Conservation (phyloP, 2,329 filamentous ascomycete genomes). For the Cryphonectria parasitica region DNA sequence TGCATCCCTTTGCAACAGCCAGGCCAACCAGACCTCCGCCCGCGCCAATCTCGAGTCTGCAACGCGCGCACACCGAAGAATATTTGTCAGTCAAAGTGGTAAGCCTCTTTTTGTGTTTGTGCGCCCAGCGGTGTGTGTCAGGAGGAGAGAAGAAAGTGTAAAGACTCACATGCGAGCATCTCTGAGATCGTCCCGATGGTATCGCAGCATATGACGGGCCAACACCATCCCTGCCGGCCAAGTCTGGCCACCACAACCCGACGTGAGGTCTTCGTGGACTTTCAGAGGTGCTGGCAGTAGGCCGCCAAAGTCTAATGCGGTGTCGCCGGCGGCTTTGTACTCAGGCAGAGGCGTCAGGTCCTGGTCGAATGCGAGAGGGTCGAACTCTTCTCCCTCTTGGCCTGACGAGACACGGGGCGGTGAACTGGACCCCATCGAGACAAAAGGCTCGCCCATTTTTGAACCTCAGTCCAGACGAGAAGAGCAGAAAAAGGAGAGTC, state of each 20-base stretch:
- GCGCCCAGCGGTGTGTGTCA: background rate
- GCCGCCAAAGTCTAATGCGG: conserved; percentile 69
- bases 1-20: conserved; percentile 61
- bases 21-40: conserved; percentile 86
- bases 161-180: conserved; percentile 72
- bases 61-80: background rate
- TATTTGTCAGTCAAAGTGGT: background rate
- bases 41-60: conserved; percentile 86
- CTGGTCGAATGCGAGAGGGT: conserved; percentile 55
- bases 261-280: conserved; percentile 82
- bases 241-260: conserved; percentile 89
- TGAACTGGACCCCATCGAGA: conserved; percentile 33
- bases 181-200: conserved; percentile 65
- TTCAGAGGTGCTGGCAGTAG: conserved; percentile 71
- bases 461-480: background rate
- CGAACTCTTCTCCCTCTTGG: conserved; percentile 43
- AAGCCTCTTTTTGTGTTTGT: background rate
- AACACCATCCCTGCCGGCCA: conserved; percentile 95
- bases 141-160: background rate
- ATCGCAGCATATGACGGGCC: conserved; percentile 81
- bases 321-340: conserved; percentile 59
- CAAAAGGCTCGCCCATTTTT: background rate
- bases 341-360: conserved; percentile 63
- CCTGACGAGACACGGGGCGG: conserved; percentile 41
- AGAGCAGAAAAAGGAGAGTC: background rate